Conservation (phyloP, 768 basidiomycete genomes). For the Tylopilus subfusipes region DNA sequence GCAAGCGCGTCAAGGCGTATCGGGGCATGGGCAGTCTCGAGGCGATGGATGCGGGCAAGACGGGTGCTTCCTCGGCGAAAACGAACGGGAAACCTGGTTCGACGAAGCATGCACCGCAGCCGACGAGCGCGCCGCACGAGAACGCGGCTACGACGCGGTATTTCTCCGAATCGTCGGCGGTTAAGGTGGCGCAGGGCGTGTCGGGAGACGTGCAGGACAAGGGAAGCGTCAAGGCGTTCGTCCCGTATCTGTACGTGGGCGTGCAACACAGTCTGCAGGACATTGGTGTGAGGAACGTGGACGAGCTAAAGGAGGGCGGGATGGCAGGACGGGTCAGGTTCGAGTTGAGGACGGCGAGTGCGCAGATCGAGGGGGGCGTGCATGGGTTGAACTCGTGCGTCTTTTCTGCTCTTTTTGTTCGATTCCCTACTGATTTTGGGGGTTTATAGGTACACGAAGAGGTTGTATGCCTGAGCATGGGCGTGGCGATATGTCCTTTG, state of each 20-base stretch:
- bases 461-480: conserved; percentile 42
- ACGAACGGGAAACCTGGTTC: conserved; percentile 27
- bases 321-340: conserved; percentile 70
- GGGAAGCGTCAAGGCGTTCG: conserved; percentile 88
- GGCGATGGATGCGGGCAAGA: conserved; percentile 82
- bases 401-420: background rate
- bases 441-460: conserved; percentile 50
- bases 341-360: conserved; percentile 90
- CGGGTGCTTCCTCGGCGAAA: conserved; percentile 21
- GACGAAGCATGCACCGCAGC: conserved; percentile 47
- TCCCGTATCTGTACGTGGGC: conserved; percentile 80
- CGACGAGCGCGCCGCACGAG: conserved; percentile 53
- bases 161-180: conserved; percentile 53
- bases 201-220: conserved; percentile 97
- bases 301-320: conserved; percentile 65
- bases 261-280: conserved; percentile 96
- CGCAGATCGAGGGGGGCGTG: conserved; percentile 94
- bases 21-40: conserved; percentile 97
- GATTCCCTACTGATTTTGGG: conserved; percentile 3
- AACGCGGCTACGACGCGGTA: conserved; percentile 94
- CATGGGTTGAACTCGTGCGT: conserved; percentile 93
- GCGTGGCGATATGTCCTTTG: background rate
- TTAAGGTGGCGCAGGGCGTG: conserved; percentile 97
- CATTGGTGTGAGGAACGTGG: conserved; percentile 70
- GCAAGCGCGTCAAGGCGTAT: conserved; percentile 98